Evolutionary conservation across 1,284 basidiomycete genomes (phyloP), one percentile per base, ranked within the genome.

Genomic region (Malassezia caprae): DNA sequence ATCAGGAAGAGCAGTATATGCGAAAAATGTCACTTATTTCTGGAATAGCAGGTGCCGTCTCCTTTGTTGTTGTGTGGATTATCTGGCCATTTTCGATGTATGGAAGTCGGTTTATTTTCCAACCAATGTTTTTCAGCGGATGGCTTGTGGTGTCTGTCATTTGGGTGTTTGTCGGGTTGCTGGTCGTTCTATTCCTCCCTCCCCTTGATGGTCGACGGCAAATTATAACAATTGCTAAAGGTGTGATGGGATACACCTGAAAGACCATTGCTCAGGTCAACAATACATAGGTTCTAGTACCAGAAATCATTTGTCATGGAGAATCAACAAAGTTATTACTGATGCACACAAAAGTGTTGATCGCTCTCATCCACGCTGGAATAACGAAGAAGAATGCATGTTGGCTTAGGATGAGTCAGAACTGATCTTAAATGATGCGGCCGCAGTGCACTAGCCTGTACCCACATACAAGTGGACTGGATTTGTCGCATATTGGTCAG

Each of bases 41-140:
- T 1, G 45, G 56, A 12, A 24, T 46, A 27, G 51, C 60, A 7
- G 49, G 59, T 2, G 53, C 56, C 6, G 51, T 59, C 8, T 52
- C 66, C 34, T 68, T 68, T 45, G 54, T 69, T 10, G 64, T 69
- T 13, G 61, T 73, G 48, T 67, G 69, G 53, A 62, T 74, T 55
- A 65, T 75, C 34, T 72, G 64, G 64, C 72, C 72, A 2, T 67
- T 73, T 34, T 59, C 59, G 8, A 63, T 75, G 39, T 75, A 72
- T 54, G 59, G 71, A 8, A 61, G 65, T 52, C 73, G 72, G 61
- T 64, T 72, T 46, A 35, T 37, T 15, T 75, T 75, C 51, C 56
- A 58, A 8, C 51, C 53, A 26, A 49, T 42, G n/a, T 75, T 73
- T 57, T 72, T 73, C 48, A 49, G 56, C 10, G 71, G 71, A 19